Percentiles rank a stretch among this genome's conserved stretches.
These are phyloP conservation scores for Lathyrus oleraceus DNA, from an alignment of 306 rosid species.

Conservation along the genomic window DNA sequence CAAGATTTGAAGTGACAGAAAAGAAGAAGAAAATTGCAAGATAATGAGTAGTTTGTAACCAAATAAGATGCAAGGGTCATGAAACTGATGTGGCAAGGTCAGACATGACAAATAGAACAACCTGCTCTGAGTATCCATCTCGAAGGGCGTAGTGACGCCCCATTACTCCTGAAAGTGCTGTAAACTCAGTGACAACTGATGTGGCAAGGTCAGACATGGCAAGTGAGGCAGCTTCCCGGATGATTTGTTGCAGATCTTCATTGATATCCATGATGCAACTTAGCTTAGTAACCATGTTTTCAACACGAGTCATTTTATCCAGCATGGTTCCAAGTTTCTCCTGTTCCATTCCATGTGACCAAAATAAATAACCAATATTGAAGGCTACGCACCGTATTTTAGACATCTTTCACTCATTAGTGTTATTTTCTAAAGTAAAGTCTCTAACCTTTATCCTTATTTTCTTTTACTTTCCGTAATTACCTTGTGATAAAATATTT, in stretches of 20 bases:
- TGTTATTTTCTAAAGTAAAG: slow-evolving; percentile 16
- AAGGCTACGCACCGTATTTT: slow-evolving; percentile 22
- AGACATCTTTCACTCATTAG: slow-evolving; percentile 15
- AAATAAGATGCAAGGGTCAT: slow-evolving; percentile 1
- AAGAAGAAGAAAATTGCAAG: slow-evolving; percentile 25
- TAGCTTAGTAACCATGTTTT: slow-evolving; percentile 56
- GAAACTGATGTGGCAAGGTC: background rate
- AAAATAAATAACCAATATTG: slow-evolving; percentile 33
- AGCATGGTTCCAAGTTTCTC: slow-evolving; percentile 95
- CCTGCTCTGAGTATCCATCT: slow-evolving; percentile 92
- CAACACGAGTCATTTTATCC: slow-evolving; percentile 82
- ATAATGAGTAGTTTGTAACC: slow-evolving; percentile 14
- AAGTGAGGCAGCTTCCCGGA: slow-evolving; percentile 81
- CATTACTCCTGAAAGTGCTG: slow-evolving; percentile 94
- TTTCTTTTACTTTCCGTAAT: background rate
- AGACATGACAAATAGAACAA: slow-evolving; percentile 34
- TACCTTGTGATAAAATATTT: slow-evolving; percentile 3
- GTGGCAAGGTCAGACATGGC: slow-evolving; percentile 98
- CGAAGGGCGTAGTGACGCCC: slow-evolving; percentile 91
- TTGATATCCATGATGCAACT: slow-evolving; percentile 55
- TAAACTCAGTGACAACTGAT: slow-evolving; percentile 91
- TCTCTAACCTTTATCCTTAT: slow-evolving; percentile 9
- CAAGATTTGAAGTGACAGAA: slow-evolving; percentile 24
- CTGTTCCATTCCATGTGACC: slow-evolving; percentile 49
- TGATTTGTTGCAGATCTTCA: slow-evolving; percentile 49